Evolutionary conservation across 768 basidiomycete genomes (phyloP).

Genomic region (Phlebiopsis flavidoalba): DNA sequence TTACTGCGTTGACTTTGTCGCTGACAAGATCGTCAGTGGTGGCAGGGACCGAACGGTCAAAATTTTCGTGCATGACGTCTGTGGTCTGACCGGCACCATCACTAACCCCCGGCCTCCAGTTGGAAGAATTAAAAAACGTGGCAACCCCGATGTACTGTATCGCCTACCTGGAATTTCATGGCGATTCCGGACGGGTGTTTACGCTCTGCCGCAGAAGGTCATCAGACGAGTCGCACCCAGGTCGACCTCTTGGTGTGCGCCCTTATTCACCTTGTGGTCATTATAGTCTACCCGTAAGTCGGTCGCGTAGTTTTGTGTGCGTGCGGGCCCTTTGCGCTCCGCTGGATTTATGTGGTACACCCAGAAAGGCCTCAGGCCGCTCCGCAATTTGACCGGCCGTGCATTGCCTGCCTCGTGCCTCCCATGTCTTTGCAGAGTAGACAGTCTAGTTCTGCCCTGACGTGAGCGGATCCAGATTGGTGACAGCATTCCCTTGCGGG

Average conservation of each 20-base stretch:
- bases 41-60: slow-evolving; percentile 88
- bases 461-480: not conserved
- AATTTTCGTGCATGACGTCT: slow-evolving; percentile 55
- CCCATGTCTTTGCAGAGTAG: not conserved
- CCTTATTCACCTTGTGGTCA: not conserved
- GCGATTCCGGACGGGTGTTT: not conserved
- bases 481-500: not conserved
- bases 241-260: too few relatives aligned
- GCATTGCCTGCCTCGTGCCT: not conserved
- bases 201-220: not conserved
- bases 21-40: slow-evolving; percentile 98
- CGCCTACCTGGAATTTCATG: not conserved
- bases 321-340: not conserved
- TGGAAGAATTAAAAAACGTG: slow-evolving; percentile 21
- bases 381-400: not conserved
- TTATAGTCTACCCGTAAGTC: not conserved
- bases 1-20: slow-evolving; percentile 98
- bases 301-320: too few relatives aligned
- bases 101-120: slow-evolving; percentile 3
- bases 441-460: not conserved
- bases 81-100: not conserved
- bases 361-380: not conserved
- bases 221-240: not conserved
- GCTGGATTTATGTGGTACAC: not conserved
- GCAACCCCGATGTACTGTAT: not conserved